phyloP scores from a whole-genome alignment of 2,329 filamentous ascomycete species.

The Fusarium sp. region DNA sequence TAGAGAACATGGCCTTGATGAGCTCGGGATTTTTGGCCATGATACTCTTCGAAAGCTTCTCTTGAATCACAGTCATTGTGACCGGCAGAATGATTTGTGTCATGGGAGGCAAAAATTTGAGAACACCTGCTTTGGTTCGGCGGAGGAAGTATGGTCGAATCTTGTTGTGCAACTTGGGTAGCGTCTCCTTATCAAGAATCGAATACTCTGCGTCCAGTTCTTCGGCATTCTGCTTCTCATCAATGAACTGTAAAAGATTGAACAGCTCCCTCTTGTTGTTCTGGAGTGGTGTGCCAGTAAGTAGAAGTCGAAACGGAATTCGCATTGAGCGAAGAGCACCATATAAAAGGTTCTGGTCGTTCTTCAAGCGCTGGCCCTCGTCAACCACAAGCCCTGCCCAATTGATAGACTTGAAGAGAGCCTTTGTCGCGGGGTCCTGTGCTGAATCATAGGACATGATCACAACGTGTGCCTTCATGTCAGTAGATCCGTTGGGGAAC shows the following conservation, averaged over 20 bases:
- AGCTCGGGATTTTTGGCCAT: constrained; percentile 89
- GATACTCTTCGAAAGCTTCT: constrained; percentile 94
- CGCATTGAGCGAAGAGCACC: constrained; percentile 75
- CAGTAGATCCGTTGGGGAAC: constrained; percentile 72
- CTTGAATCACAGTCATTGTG: constrained; percentile 94
- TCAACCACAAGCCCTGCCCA: constrained; percentile 94
- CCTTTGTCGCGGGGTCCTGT: constrained; percentile 73
- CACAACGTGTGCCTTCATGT: constrained; percentile 88
- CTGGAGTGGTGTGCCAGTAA: constrained; percentile 93
- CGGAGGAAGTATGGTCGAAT: constrained; percentile 78
- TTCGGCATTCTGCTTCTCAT: constrained; percentile 74
- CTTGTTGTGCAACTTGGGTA: constrained; percentile 81
- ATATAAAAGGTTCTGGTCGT: constrained; percentile 87
- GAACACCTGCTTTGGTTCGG: constrained; percentile 88
- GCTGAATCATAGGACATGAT: constrained; percentile 96
- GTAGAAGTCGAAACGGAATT: constrained; percentile 83
- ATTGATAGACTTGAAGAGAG: constrained; percentile 73
- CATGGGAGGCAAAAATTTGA: constrained; percentile 93
- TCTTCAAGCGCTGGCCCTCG: constrained; percentile 95
- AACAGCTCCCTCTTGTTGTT: constrained; percentile 96
- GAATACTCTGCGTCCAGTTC: constrained; percentile 78
- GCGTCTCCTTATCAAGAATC: constrained; percentile 83
- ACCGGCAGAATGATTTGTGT: constrained; percentile 94
- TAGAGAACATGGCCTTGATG: constrained; percentile 85
- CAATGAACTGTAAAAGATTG: constrained; percentile 95